Evolutionary conservation across 208 protist genomes (phyloP), one percentile per base, ranked within the genome.

Genomic region (Trypanosoma scelopori): DNA sequence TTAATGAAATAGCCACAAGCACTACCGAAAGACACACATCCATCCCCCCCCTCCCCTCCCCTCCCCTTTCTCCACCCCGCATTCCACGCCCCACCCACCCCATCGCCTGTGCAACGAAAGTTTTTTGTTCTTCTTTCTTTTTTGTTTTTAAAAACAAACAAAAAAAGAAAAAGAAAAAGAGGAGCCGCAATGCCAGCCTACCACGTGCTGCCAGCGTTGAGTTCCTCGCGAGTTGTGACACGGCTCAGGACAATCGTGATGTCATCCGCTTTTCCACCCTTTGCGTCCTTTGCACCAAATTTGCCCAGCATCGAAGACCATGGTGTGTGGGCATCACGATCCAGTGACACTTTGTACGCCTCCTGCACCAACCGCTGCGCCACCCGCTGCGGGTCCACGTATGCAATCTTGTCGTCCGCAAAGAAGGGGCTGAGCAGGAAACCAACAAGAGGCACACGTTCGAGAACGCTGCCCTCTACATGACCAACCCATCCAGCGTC

Each of bases 181-280:
- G 20, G 20, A 23, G 20, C 15, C 13, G 45, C 20, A 18, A 49
- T 49, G 45, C 45, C 13, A 49, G 15, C 20, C 77, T 75, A 94
- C 85, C 85, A 92, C 11, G 71, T 55, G 25, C 63, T 74, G 58
- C 71, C 82, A 39, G 84, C 70, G 61, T 77, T 87, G 59, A 94
- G 67, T 64, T 85, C 77, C 73, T 92, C 85, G 43, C 92, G 86
- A 4, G 82, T 88, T 64, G 76, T 85, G 28, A 97, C 90, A 37
- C 89, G 87, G 60, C 84, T 86, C 20, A 97, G 73, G 16, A 97
- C 66, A 16, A 96, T 70, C 13, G 93, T 97, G 49, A 97, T 93
- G 57, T 97, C 93, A 48, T 97, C 93, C 50, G 77, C 49, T 81
- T 97, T 97, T 20, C 93, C 93, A 39, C 93, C 93, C 66, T 81